phyloP scores from a whole-genome alignment of 805 yeast species.

The Cyberlindnera euphorbiiphila region DNA sequence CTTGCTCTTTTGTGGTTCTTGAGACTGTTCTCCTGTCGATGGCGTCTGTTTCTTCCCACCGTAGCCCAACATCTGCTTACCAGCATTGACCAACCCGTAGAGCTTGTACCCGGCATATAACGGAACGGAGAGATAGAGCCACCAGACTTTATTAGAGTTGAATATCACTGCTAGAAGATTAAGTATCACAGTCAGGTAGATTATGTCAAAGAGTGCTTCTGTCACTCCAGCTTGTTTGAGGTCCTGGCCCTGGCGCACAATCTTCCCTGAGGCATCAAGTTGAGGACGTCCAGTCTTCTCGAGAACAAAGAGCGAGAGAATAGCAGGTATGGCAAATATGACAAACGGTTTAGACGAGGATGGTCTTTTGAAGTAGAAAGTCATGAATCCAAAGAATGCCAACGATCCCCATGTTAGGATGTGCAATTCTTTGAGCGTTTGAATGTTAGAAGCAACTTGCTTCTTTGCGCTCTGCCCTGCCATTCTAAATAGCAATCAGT shows the following conservation, averaged over 20 bases:
- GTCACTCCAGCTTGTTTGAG: constrained; percentile 44
- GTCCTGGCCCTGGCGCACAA: constrained; percentile 46
- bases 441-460: constrained; percentile 40
- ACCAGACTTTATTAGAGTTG: constrained; percentile 45
- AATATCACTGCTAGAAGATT: constrained; percentile 42
- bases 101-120: constrained; percentile 43
- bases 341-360: constrained; percentile 28
- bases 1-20: constrained; percentile 30
- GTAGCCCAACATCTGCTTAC: constrained; percentile 26
- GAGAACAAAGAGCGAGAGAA: constrained; percentile 38
- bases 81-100: constrained; percentile 31
- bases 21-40: constrained; percentile 1
- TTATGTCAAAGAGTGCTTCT: constrained; percentile 52
- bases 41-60: constrained; percentile 7
- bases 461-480: constrained; percentile 57
- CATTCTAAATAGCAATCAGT: too few relatives aligned
- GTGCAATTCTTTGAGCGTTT: constrained; percentile 39
- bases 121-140: constrained; percentile 40
- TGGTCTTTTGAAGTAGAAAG: constrained; percentile 36
- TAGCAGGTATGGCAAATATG: constrained; percentile 30
- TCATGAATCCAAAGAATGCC: constrained; percentile 26
- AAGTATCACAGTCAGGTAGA: constrained; percentile 49
- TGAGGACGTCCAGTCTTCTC: constrained; percentile 50
- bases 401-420: constrained; percentile 28
- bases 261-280: constrained; percentile 34